These are phyloP conservation scores for Ganoderma sinense DNA, from an alignment of 1,284 basidiomycete genomes.

Conservation along the genomic window DNA sequence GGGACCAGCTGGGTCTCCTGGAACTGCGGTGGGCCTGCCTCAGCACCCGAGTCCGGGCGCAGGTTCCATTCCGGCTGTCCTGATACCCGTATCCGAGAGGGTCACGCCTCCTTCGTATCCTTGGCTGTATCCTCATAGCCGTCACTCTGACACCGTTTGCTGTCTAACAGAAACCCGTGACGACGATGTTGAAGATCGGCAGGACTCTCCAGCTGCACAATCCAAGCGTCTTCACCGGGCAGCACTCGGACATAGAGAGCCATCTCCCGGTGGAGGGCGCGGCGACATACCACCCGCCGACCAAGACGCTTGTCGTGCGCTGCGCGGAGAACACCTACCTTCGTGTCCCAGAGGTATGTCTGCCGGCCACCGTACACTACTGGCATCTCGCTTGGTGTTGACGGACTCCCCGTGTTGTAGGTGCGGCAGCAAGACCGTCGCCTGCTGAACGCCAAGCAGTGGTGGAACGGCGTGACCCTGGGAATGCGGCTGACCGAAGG, in stretches of 20 bases:
- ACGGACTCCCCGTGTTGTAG: slow-evolving; percentile 9
- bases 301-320: slow-evolving; percentile 51
- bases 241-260: slow-evolving; percentile 5
- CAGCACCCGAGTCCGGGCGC: too few relatives aligned
- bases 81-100: too few relatives aligned
- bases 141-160: too few relatives aligned
- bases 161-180: slow-evolving; percentile 52
- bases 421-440: slow-evolving; percentile 66
- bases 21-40: too few relatives aligned
- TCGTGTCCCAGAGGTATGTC: slow-evolving; percentile 47
- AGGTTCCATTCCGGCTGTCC: too few relatives aligned
- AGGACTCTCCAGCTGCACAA: slow-evolving; percentile 56
- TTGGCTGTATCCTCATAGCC: too few relatives aligned
- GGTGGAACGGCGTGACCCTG: slow-evolving; percentile 56
- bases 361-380: neutral
- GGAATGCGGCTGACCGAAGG: slow-evolving; percentile 28
- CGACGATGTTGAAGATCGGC: slow-evolving; percentile 49
- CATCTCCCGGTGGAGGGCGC: slow-evolving; percentile 46
- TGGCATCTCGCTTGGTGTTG: neutral
- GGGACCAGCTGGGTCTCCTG: too few relatives aligned
- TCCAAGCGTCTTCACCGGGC: slow-evolving; percentile 38
- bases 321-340: slow-evolving; percentile 59
- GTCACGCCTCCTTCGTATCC: too few relatives aligned
- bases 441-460: slow-evolving; percentile 49
- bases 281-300: slow-evolving; percentile 48